phyloP scores from a whole-genome alignment of 1,284 basidiomycete species.

The Moesziomyces parantarcticus region DNA sequence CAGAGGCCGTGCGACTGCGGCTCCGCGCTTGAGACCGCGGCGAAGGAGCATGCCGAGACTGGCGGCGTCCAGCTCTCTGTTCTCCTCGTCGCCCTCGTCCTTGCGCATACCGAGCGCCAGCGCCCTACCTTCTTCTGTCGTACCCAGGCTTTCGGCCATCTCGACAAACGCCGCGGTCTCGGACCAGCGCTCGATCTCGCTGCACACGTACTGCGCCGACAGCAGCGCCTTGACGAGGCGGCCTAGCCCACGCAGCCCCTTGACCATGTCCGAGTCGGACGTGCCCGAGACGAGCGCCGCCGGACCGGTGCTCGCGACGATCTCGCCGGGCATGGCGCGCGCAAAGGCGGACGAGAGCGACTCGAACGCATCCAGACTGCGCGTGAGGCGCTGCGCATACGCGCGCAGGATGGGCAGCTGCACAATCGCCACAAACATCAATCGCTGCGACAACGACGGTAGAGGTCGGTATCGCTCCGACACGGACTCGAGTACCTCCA shows the following conservation, averaged over 20 bases:
- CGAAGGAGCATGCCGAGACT: constrained; percentile 52
- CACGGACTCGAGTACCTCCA: constrained; percentile 54
- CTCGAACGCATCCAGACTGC: constrained; percentile 92
- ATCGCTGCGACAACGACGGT: constrained; percentile 80
- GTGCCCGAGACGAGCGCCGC: constrained; percentile 15
- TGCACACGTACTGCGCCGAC: constrained; percentile 47
- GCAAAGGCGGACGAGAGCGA: constrained; percentile 76
- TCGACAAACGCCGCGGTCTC: constrained; percentile 55
- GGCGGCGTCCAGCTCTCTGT: constrained; percentile 57
- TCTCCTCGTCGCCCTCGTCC: constrained; percentile 41
- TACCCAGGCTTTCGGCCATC: constrained; percentile 41
- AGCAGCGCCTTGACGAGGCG: constrained; percentile 61
- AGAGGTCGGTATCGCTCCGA: constrained; percentile 88
- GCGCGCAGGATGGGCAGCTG: constrained; percentile 85
- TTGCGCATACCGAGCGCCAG: constrained; percentile 25
- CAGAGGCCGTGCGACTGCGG: constrained; percentile 29
- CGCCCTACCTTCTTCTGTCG: constrained; percentile 34
- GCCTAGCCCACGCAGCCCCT: constrained; percentile 58
- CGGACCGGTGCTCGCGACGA: constrained; percentile 20
- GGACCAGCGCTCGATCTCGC: constrained; percentile 53
- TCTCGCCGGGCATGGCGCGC: constrained; percentile 85
- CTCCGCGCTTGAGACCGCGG: constrained; percentile 53
- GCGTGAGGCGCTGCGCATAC: constrained; percentile 81
- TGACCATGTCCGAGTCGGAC: constrained; percentile 58
- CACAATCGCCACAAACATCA: constrained; percentile 82